Percentiles rank a stretch among this genome's conserved stretches.
phyloP scores from a whole-genome alignment of 2,329 filamentous ascomycete species.

The Sclerotinia minor region DNA sequence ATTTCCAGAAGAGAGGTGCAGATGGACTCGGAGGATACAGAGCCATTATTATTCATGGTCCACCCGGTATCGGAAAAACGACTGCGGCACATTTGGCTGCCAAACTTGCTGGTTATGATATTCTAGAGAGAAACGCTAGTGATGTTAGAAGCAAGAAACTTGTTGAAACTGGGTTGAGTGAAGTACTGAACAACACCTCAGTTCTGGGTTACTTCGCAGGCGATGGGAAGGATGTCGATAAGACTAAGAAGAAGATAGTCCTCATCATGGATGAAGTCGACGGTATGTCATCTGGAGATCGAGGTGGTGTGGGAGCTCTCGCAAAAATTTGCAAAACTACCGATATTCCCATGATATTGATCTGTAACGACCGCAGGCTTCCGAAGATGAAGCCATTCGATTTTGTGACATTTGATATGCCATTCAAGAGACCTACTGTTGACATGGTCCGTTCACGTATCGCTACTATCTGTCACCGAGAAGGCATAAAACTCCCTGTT shows the following conservation, averaged over 20 bases:
- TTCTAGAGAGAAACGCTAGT: constrained; percentile 93
- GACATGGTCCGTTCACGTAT: constrained; percentile 90
- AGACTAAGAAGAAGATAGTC: constrained; percentile 86
- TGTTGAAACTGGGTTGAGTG: constrained; percentile 82
- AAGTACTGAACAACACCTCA: constrained; percentile 91
- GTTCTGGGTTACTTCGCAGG: constrained; percentile 86
- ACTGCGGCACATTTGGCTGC: constrained; percentile 94
- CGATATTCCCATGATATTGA: constrained; percentile 90
- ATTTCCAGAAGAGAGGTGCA: constrained; percentile 79
- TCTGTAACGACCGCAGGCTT: constrained; percentile 90
- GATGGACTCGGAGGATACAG: constrained; percentile 82
- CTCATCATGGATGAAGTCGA: constrained; percentile 99
- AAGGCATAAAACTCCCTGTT: constrained; percentile 80
- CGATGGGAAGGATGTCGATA: constrained; percentile 77
- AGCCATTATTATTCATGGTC: constrained; percentile 92
- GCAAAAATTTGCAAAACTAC: constrained; percentile 96
- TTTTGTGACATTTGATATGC: constrained; percentile 76
- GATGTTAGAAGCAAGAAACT: constrained; percentile 95
- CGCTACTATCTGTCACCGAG: constrained; percentile 91
- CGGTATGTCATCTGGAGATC: constrained; percentile 96
- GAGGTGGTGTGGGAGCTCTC: constrained; percentile 90
- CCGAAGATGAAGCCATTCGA: constrained; percentile 99
- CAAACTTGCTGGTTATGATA: constrained; percentile 87
- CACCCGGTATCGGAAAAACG: constrained; percentile 95
- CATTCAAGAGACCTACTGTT: constrained; percentile 84